These are phyloP conservation scores for Scheffersomyces stipitis DNA, from an alignment of 805 yeast species.

Conservation along the genomic window DNA sequence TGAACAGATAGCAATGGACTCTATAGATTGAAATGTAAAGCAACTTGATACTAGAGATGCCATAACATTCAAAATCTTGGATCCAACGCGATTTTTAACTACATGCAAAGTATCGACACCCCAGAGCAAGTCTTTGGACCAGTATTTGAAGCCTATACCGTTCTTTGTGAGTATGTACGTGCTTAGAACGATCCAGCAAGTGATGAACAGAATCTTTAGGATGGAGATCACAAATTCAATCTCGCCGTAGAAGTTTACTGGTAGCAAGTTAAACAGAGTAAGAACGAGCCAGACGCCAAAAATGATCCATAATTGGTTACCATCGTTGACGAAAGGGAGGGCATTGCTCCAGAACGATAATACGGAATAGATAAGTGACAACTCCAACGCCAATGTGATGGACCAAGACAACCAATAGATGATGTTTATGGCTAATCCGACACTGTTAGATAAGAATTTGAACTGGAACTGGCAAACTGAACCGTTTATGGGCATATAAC, in stretches of 20 bases:
- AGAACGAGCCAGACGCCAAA: conserved; percentile 12
- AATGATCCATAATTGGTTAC: conserved; percentile 1
- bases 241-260: conserved; percentile 20
- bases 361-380: conserved; percentile 15
- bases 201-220: conserved; percentile 17
- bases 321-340: conserved; percentile 4
- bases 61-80: background rate
- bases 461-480: conserved; percentile 20
- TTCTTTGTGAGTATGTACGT: background rate
- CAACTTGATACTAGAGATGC: conserved; percentile 13
- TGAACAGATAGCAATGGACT: conserved; percentile 15
- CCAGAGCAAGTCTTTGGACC: conserved; percentile 2
- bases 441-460: conserved; percentile 14
- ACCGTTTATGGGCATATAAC: conserved; percentile 16
- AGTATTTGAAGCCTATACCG: background rate
- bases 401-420: conserved; percentile 27
- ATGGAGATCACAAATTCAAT: conserved; percentile 19
- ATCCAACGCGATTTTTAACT: background rate
- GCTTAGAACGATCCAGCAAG: conserved; percentile 15
- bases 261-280: conserved; percentile 18
- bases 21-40: conserved; percentile 18
- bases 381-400: conserved; percentile 22
- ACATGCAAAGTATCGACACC: conserved; percentile 1
- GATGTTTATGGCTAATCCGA: conserved; percentile 18
- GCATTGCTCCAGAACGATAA: conserved; percentile 13